Evolutionary conservation across 2,329 filamentous ascomycete species (phyloP).

Genomic region (Fusarium paranaense): DNA sequence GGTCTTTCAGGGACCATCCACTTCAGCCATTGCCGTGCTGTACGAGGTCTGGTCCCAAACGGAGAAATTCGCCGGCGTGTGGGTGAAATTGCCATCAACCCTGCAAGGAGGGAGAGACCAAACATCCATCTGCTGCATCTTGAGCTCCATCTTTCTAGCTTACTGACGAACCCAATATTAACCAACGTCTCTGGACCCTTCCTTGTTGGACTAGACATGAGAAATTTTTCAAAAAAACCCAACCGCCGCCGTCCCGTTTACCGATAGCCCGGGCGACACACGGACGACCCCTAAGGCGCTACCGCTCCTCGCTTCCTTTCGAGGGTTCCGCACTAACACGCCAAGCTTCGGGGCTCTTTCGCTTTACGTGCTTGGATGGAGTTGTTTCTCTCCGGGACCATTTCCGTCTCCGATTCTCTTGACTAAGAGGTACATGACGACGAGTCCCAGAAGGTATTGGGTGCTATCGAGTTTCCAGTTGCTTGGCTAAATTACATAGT

Average conservation of each 20-base stretch:
- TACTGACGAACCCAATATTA: background rate
- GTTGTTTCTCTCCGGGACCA: background rate
- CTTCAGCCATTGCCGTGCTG: background rate
- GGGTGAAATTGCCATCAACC: background rate
- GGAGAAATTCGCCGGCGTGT: conserved; percentile 21
- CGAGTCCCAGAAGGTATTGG: background rate
- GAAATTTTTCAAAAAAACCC: conserved; percentile 37
- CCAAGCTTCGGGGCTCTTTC: conserved; percentile 4
- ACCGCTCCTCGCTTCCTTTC: conserved; percentile 11
- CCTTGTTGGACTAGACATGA: background rate
- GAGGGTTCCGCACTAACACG: conserved; percentile 1
- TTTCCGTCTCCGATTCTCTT: background rate
- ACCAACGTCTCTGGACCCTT: background rate
- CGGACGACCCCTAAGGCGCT: conserved; percentile 28
- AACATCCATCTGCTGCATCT: background rate
- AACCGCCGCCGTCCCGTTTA: background rate
- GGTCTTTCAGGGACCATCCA: background rate
- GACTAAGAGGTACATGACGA: background rate
- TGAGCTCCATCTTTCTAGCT: background rate
- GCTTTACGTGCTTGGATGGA: background rate
- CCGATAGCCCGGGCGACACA: conserved; percentile 1
- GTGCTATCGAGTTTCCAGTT: background rate
- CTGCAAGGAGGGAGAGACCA: background rate
- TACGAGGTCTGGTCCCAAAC: conserved; percentile 1
- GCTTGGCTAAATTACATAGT: background rate